Conservation (phyloP, 768 basidiomycete species). For the Amanita pseudoporphyria region DNA sequence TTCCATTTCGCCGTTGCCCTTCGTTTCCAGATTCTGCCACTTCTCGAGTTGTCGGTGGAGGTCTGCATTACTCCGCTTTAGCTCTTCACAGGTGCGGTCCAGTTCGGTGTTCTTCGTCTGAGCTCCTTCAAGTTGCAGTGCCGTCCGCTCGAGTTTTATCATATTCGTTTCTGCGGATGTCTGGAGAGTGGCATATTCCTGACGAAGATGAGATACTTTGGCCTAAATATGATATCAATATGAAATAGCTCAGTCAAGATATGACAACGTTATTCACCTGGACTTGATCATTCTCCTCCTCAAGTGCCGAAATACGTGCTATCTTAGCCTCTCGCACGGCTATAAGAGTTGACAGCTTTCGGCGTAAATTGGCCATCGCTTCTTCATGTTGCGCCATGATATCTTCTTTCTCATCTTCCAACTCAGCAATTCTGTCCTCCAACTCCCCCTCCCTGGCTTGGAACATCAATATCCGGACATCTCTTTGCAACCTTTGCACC, state of each 20-base stretch:
- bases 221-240: constrained; percentile 18
- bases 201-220: constrained; percentile 31
- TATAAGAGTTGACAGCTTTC: constrained; percentile 22
- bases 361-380: constrained; percentile 19
- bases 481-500: constrained; percentile 49
- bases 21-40: constrained; percentile 60
- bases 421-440: constrained; percentile 38
- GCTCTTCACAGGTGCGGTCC: constrained; percentile 46
- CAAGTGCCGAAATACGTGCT: constrained; percentile 26
- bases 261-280: constrained; percentile 27
- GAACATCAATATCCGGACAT: constrained; percentile 60
- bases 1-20: constrained; percentile 51
- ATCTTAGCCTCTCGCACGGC: constrained; percentile 30
- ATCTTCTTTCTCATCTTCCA: constrained; percentile 38
- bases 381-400: constrained; percentile 16
- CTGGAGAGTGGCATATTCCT: constrained; percentile 40
- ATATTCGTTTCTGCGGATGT: constrained; percentile 34
- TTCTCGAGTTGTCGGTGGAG: constrained; percentile 56
- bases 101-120: constrained; percentile 44
- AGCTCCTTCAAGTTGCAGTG: constrained; percentile 49
- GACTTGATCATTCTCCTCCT: constrained; percentile 33
- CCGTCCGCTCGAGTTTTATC: constrained; percentile 47
- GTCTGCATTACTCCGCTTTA: constrained; percentile 43
- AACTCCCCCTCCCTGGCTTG: constrained; percentile 53
- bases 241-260: neutral